phyloP scores from a whole-genome alignment of 1,284 basidiomycete genomes.

The Austroboletus niveus region DNA sequence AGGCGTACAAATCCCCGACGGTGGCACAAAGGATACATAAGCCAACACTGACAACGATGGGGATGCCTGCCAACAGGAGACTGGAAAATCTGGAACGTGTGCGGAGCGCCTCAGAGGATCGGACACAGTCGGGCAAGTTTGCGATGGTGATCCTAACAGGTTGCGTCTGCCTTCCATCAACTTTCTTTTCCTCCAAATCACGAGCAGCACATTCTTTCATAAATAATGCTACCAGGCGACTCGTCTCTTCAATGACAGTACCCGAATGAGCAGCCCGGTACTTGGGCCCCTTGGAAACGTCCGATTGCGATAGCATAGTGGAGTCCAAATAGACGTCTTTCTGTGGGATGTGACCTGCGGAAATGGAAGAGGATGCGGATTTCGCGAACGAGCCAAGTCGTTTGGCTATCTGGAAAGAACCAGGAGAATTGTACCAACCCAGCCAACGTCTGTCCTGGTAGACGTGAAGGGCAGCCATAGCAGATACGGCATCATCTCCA shows the following conservation, averaged over 20 bases:
- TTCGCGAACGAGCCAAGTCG: conserved; percentile 15
- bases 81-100: neutral
- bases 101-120: conserved; percentile 5
- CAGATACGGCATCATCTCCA: conserved; percentile 26
- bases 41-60: conserved; percentile 21
- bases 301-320: conserved; percentile 13
- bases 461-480: conserved; percentile 24
- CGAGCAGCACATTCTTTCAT: conserved; percentile 11
- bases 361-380: conserved; percentile 1
- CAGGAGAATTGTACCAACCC: conserved; percentile 32
- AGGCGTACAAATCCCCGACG: conserved; percentile 23
- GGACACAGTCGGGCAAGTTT: conserved; percentile 9
- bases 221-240: conserved; percentile 15
- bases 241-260: conserved; percentile 18
- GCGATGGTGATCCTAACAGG: conserved; percentile 16
- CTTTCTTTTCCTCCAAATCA: conserved; percentile 1
- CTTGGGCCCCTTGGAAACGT: conserved; percentile 15
- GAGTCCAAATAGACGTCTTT: conserved; percentile 13
- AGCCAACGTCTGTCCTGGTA: conserved; percentile 21
- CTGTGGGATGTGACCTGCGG: conserved; percentile 5
- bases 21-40: conserved; percentile 13
- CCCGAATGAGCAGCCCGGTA: conserved; percentile 20
- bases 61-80: conserved; percentile 8
- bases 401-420: conserved; percentile 20
- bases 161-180: conserved; percentile 2